Evolutionary conservation across 768 basidiomycete species (phyloP), one percentile per base, ranked within the genome.

Genomic region (Hericium erinaceus): DNA sequence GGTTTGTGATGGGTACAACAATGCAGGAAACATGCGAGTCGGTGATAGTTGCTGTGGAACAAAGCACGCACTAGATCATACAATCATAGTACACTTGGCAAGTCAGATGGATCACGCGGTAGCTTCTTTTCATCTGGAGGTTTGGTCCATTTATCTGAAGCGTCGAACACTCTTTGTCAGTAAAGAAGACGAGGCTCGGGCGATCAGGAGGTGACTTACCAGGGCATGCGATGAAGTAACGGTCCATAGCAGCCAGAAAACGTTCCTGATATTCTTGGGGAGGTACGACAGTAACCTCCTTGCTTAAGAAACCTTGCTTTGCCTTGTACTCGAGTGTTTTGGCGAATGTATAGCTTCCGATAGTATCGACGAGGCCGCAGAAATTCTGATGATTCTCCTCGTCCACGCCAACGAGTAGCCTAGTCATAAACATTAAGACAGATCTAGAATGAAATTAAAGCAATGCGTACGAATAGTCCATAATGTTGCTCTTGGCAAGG

Each of bases 301-400:
- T 85, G 2, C 80, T 81, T 12, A 53, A 41, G 20, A 60, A 63
- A 16, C 92, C 73, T 4, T 81, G 83, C 68, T 93, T 93, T 9
- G 88, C 88, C 66, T 89, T 87, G 64, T 89, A 89, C 69, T 93
- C 90, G 7, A 93, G 73, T 0, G 88, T 91, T 69, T 92, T 93
- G 2, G 88, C 89, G 61, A 92, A 85, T 0, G 87, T 89, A 69
- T 87, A 93, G 64, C 87, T 89, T 28, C 89, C 90, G 24, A 93
- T 90, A 0, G 89, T 90, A 66, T 93, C 90, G 9, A 93, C 89
- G 1, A 93, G 76, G 0, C 90, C 89, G 61, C 87, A 89, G 28
- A 79, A 80, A 55, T 92, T 83, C 65, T 86, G 78, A 64, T 82
- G 85, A 57, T 72, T 74, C 57, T 79, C 76, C 55, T 82, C 77